Base-by-base conservation (phyloP, 805 yeast species). In the Debaryomyces prosopidis region DNA sequence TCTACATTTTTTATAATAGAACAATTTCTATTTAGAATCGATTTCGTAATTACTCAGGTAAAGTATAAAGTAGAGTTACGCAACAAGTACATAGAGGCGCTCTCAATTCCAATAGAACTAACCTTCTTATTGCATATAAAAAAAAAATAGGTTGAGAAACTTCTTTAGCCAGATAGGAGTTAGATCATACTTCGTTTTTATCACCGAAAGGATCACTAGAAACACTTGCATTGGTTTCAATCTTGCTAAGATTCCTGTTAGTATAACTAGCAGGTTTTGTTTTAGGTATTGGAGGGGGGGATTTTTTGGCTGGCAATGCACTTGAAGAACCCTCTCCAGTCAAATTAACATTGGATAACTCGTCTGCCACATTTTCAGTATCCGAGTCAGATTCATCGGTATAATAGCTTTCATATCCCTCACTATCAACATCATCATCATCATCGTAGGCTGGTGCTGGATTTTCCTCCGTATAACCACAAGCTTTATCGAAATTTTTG, bases 401-500 rank as follows among this genome's bases (percentile, higher is more conserved):
- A 44, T 75, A 80, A 38, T 70, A 67, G 39, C 66, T 56, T 32
- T 62, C 68, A 19, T 66, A 66, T 26, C 65, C 71, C 26, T 68
- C 76, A 10, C 49, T 49, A 14, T 57, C 51, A 8, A 51, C 52
- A 11, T 47, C 49, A 14, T 44, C 54, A 14, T 60, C 67, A 14
- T 66, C 65, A 37, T 60, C 63, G 35, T 59, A 58, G 27, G 45
- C 45, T 4, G 73, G 72, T 1, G 70, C 72, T 43, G 53, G 80
- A 65, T 47, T 71, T 50, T 53, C 82, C 3, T 44, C 62, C 4
- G 66, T 57, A 47, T 65, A 67, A 1, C 76, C 77, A 63, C 69
- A 71, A 63, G 63, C 58, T 39, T 76, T 75, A 47, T 91, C 96
- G 61, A 81, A 91, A 43, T 72, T 66, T 54, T 82, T 80, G 55